These are phyloP conservation scores for Sphagnurus paluster DNA, from an alignment of 1,284 basidiomycete genomes.

Conservation along the genomic window DNA sequence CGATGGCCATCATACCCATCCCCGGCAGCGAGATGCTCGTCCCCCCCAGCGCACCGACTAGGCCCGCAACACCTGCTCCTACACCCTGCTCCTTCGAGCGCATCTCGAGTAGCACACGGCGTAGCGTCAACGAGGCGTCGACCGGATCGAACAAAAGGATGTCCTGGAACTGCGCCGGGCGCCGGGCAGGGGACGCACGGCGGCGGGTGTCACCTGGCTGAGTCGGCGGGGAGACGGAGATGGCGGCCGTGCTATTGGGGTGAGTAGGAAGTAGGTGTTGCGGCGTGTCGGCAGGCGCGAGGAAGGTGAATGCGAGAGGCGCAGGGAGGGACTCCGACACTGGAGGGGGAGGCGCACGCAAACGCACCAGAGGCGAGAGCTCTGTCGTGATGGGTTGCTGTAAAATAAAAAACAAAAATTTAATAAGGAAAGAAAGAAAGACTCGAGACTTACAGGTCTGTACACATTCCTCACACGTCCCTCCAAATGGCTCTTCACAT, in stretches of 20 bases:
- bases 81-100: not conserved
- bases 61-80: no score
- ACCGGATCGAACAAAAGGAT: constrained; percentile 2
- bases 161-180: constrained; percentile 5
- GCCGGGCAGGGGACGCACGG: no score
- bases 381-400: not conserved
- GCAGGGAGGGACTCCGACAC: constrained; percentile 33
- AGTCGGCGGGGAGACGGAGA: not conserved
- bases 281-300: constrained; percentile 40
- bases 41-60: constrained; percentile 12
- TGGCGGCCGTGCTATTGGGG: not conserved
- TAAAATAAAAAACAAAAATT: constrained; percentile 6
- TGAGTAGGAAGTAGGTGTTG: no score
- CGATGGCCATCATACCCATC: constrained; percentile 22
- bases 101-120: not conserved
- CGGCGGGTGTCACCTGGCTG: not conserved
- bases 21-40: constrained; percentile 45
- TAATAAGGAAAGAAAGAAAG: constrained; percentile 2
- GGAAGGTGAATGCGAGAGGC: constrained; percentile 57
- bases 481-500: constrained; percentile 63
- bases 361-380: no score
- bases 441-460: constrained; percentile 42
- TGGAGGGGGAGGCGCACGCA: constrained; percentile 2
- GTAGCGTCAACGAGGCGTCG: not conserved
- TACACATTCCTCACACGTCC: constrained; percentile 56